Conservation (phyloP, 768 basidiomycete genomes). For the Tylopilus balloui region DNA sequence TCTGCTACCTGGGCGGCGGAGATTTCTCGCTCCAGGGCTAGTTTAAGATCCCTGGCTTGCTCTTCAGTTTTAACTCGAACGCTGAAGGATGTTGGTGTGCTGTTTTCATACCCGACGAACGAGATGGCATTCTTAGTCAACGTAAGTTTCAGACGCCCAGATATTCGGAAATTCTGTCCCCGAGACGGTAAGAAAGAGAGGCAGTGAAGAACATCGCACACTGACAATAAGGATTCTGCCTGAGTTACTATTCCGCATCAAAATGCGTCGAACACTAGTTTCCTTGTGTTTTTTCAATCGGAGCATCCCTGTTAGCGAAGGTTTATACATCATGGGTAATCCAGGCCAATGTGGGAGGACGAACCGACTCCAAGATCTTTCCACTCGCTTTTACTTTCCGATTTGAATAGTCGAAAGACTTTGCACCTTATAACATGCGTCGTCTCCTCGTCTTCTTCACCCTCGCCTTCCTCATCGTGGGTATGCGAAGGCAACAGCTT, state of each 20-base stretch:
- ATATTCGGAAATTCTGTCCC: slow-evolving; percentile 70
- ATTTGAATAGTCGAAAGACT: slow-evolving; percentile 56
- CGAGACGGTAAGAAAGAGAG: slow-evolving; percentile 7
- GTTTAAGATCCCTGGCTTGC: slow-evolving; percentile 53
- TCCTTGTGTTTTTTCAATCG: slow-evolving; percentile 73
- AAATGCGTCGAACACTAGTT: slow-evolving; percentile 50
- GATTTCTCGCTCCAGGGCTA: slow-evolving; percentile 59
- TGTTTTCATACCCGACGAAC: slow-evolving; percentile 65
- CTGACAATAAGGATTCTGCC: slow-evolving; percentile 73
- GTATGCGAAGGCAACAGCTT: slow-evolving; percentile 26
- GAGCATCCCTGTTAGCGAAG: slow-evolving; percentile 47
- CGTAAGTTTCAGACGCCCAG: slow-evolving; percentile 52
- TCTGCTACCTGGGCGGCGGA: slow-evolving; percentile 36
- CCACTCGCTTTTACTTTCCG: slow-evolving; percentile 50
- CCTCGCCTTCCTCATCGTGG: slow-evolving; percentile 71
- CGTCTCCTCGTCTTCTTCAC: slow-evolving; percentile 78
- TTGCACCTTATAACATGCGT: slow-evolving; percentile 54
- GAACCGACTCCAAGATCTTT: slow-evolving; percentile 63
- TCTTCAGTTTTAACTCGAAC: slow-evolving; percentile 58
- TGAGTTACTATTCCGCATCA: slow-evolving; percentile 69
- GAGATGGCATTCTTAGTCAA: slow-evolving; percentile 50
- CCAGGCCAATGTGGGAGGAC: slow-evolving; percentile 20
- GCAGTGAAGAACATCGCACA: slow-evolving; percentile 8
- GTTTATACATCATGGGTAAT: not conserved
- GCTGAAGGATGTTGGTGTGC: slow-evolving; percentile 54